These are phyloP conservation scores for Venturiaceae sp. DNA, from an alignment of 2,329 filamentous ascomycete species.

Conservation along the genomic window DNA sequence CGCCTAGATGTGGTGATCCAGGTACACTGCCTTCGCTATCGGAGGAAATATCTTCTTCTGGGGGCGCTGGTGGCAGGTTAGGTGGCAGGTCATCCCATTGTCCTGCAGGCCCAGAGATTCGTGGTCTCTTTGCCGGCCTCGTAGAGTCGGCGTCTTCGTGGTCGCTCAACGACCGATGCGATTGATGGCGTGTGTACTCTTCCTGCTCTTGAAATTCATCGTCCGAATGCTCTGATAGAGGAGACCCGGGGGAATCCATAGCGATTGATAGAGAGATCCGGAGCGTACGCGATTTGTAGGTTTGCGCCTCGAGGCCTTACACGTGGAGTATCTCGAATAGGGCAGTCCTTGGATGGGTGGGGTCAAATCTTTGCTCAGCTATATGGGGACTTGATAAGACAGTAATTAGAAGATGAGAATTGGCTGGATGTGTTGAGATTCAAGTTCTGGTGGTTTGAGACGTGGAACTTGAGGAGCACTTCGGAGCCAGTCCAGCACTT, in stretches of 20 bases:
- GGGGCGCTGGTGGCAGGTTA: slow-evolving; percentile 13
- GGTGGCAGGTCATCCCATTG: slow-evolving; percentile 19
- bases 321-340: too few relatives aligned
- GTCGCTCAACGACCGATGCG: slow-evolving; percentile 34
- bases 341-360: too few relatives aligned
- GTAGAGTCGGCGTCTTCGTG: slow-evolving; percentile 20
- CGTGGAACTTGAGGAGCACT: neutral
- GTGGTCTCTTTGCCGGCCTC: slow-evolving; percentile 33
- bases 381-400: too few relatives aligned
- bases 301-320: neutral
- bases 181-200: slow-evolving; percentile 24
- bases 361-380: too few relatives aligned
- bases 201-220: slow-evolving; percentile 52
- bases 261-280: slow-evolving; percentile 10
- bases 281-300: too few relatives aligned
- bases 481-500: neutral
- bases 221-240: slow-evolving; percentile 55
- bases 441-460: neutral
- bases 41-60: slow-evolving; percentile 64
- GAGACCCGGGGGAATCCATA: slow-evolving; percentile 49
- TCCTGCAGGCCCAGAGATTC: slow-evolving; percentile 27
- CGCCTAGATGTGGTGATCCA: slow-evolving; percentile 35
- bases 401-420: too few relatives aligned
- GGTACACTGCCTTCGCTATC: slow-evolving; percentile 76
- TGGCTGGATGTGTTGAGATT: neutral